These are phyloP conservation scores for Aspergillus japonicus DNA, from an alignment of 2,329 filamentous ascomycete genomes.

Conservation along the genomic window DNA sequence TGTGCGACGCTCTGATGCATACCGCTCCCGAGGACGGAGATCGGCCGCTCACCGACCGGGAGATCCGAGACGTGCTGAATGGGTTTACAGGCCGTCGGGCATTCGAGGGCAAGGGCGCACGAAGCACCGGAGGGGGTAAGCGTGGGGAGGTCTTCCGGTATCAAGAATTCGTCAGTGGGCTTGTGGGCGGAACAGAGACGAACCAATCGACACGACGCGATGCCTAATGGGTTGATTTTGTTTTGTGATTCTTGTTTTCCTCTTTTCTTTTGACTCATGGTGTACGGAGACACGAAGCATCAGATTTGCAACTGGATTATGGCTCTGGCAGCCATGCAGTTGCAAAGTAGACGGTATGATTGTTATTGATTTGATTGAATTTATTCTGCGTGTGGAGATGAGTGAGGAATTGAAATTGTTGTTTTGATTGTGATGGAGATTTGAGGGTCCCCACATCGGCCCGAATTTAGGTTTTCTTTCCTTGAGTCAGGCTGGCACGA, in stretches of 20 bases:
- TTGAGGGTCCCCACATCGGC: neutral
- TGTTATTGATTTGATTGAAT: neutral
- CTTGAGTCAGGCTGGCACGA: neutral
- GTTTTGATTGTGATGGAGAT: neutral
- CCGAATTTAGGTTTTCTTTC: neutral
- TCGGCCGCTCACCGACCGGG: slow-evolving; percentile 62
- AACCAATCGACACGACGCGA: slow-evolving; percentile 23
- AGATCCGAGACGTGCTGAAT: slow-evolving; percentile 83
- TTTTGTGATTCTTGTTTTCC: slow-evolving; percentile 2
- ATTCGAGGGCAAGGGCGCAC: slow-evolving; percentile 61
- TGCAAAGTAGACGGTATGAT: slow-evolving; percentile 1
- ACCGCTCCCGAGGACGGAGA: slow-evolving; percentile 74
- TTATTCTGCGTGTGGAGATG: neutral
- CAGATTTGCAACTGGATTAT: slow-evolving; percentile 1
- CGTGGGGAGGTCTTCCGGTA: slow-evolving; percentile 91
- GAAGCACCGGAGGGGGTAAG: slow-evolving; percentile 54
- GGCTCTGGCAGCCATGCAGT: slow-evolving; percentile 13
- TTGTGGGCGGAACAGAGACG: slow-evolving; percentile 54
- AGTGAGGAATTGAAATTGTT: neutral
- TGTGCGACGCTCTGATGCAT: slow-evolving; percentile 78
- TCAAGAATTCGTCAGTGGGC: slow-evolving; percentile 79
- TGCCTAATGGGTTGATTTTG: slow-evolving; percentile 6
- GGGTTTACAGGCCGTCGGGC: slow-evolving; percentile 82
- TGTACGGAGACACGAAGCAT: slow-evolving; percentile 1
- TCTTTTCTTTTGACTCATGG: neutral